Base-by-base conservation (phyloP, 257 asterid genomes). In the Datura wrightii region DNA sequence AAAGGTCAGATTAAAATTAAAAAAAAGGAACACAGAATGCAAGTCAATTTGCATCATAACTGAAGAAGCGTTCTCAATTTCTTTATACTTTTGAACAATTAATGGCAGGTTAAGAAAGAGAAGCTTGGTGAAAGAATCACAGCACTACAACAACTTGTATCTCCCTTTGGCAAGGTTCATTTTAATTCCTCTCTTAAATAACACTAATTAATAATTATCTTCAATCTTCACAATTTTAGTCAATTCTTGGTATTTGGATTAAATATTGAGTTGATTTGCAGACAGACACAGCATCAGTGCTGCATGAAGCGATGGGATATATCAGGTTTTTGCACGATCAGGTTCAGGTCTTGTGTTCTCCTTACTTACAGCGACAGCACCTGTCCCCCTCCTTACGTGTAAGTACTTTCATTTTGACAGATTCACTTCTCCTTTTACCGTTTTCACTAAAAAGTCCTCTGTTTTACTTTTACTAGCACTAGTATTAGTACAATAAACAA, bases 231-330 rank as follows among this genome's bases (percentile, higher is more conserved):
- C 14, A 65, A 34, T 34, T 65, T 14, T 76, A 34, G 82, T 7
- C 19, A 31, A 14, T 50, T 14, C 3, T 6, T 8, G 34, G 63
- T 3, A 39, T 42, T 72, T 72, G 55, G 18, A 9, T 44, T 41
- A 41, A 41, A 44, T 37, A 80, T 36, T 55, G 60, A 54, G 19
- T 54, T 24, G 31, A 50, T 24, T 6, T 88, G 89, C 94, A 96
- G 99, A 92, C 97, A 79, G 98, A 96, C 80, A 94, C 99, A 31
- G 95, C 98, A 81, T 94, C 98, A 0, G 99, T 96, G 90, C 94
- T 96, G 34, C 98, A 92, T 18, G 99, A 94, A 89, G 97, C 99
- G 39, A 90, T 85, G 79, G 94, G 99, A 10, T 96, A 96, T 87
- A 94, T 96, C 88, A 91, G 87, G 82, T 96, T 94, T 76, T 90